These are phyloP conservation scores for Aspergillus japonicus DNA, from an alignment of 2,329 filamentous ascomycete genomes.

Conservation along the genomic window DNA sequence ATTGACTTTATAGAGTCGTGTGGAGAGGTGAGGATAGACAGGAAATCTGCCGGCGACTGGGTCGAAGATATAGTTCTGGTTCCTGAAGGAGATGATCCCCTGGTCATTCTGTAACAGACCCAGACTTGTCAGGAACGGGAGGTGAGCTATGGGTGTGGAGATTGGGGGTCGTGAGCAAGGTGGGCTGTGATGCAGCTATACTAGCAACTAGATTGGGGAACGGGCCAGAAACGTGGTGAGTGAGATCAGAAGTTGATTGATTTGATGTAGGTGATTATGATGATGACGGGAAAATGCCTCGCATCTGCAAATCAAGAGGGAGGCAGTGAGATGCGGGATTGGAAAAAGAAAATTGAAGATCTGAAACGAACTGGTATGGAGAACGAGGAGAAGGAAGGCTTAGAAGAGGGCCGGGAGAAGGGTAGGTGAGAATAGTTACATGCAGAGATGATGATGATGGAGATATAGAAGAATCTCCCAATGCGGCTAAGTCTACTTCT, in stretches of 20 bases:
- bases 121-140: slow-evolving; percentile 19
- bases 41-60: slow-evolving; percentile 22
- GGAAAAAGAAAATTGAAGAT: slow-evolving; percentile 10
- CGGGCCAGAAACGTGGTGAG: slow-evolving; percentile 8
- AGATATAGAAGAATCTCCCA: slow-evolving; percentile 6
- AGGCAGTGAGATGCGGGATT: slow-evolving; percentile 15
- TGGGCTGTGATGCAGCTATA: slow-evolving; percentile 23
- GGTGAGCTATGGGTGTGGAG: slow-evolving; percentile 19
- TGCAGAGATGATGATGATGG: background rate
- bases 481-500: slow-evolving; percentile 2
- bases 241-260: slow-evolving; percentile 16
- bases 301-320: slow-evolving; percentile 14
- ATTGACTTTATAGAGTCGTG: slow-evolving; percentile 15
- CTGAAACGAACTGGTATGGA: slow-evolving; percentile 14
- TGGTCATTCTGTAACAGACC: slow-evolving; percentile 22
- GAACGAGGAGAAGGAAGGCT: background rate
- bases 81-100: slow-evolving; percentile 21
- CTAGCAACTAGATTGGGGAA: slow-evolving; percentile 12
- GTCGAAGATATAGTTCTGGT: slow-evolving; percentile 23
- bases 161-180: slow-evolving; percentile 12
- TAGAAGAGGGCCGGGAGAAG: background rate
- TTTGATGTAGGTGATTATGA: background rate
- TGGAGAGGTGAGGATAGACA: slow-evolving; percentile 24
- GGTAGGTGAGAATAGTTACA: background rate
- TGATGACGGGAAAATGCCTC: slow-evolving; percentile 12